Base-by-base conservation (phyloP, 306 rosid genomes). In the Dalbergia cochinchinensis region DNA sequence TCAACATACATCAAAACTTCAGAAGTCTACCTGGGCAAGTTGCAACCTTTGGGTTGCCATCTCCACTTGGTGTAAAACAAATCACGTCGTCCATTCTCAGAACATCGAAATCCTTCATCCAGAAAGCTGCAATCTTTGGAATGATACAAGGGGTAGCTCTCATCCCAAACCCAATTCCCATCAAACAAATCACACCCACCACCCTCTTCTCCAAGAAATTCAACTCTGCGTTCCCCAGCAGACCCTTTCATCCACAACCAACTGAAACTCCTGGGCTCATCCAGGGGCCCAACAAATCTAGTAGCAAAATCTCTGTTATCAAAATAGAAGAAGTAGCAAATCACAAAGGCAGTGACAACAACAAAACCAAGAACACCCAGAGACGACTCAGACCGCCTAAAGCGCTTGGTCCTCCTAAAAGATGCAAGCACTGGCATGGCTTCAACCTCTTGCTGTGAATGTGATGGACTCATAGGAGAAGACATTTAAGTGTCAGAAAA, bases 131-230 rank as follows among this genome's bases (percentile, higher is more conserved):
- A 92, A 67, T 80, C 87, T 74, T 81, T 88, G 50, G 97, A 94
- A 11, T 89, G 63, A 57, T 94, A 92, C 79, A 94, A 18, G 0
- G 98, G 98, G 69, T 92, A 90, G 5, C 83, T 76, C 76, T 94
- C 96, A 74, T 94, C 98, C 98, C 97, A 94, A 45, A 87, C 94
- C 98, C 98, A 94, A 16, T 84, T 86, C 22, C 98, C 98, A 67
- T 86, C 94, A 82, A 94, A 94, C 85, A 94, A 8, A 72, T 92
- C 87, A 83, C 98, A 94, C 5, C 39, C 63, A 55, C 60, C 82
- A 45, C 88, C 89, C 50, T 78, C 41, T 53, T 82, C 85, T n/a
- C 47, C 90, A 11, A 90, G 89, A 88, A 89, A 94, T 55, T 92
- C 96, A 64, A 88, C 89, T 65, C 87, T 86, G 3, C 3, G 73